phyloP scores from a whole-genome alignment of 192 early-diverging fungal species.

The Linnemannia zychae region DNA sequence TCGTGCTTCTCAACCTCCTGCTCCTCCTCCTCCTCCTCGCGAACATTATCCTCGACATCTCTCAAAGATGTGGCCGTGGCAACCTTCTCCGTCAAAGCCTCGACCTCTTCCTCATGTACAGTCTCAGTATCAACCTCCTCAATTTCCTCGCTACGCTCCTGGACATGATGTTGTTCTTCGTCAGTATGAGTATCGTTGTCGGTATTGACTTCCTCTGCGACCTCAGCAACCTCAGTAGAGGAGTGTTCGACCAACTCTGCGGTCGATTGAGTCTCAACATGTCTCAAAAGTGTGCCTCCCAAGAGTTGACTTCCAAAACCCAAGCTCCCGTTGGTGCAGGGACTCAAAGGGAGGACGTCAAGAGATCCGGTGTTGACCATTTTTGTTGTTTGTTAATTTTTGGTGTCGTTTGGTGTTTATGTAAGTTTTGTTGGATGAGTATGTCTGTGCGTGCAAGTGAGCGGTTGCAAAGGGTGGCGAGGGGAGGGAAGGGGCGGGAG shows the following conservation, averaged over 20 bases:
- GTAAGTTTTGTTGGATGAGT: not conserved
- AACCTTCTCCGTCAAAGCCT: not conserved
- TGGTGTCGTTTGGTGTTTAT: not conserved
- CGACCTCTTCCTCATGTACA: conserved; percentile 1
- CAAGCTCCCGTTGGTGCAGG: conserved; percentile 40
- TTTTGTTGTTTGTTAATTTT: conserved; percentile 6
- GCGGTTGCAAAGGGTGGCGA: too few species aligned
- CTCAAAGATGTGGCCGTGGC: not conserved
- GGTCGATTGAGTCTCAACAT: conserved; percentile 1
- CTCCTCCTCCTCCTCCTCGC: conserved; percentile 3
- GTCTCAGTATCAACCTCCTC: not conserved
- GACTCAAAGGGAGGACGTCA: conserved; percentile 38
- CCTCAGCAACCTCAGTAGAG: not conserved
- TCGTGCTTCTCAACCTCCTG: not conserved
- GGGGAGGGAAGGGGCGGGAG: not conserved
- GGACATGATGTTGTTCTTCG: not conserved
- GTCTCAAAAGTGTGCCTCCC: conserved; percentile 9
- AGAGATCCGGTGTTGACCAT: conserved; percentile 36
- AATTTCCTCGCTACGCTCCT: not conserved
- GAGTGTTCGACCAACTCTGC: not conserved
- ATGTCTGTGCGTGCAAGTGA: not conserved
- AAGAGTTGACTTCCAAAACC: conserved; percentile 30
- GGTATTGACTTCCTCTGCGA: not conserved
- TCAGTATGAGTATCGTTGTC: not conserved
- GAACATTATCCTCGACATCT: not conserved